These are phyloP conservation scores for Erythrobasidium hasegawianum DNA, from an alignment of 1,284 basidiomycete genomes.

Conservation along the genomic window DNA sequence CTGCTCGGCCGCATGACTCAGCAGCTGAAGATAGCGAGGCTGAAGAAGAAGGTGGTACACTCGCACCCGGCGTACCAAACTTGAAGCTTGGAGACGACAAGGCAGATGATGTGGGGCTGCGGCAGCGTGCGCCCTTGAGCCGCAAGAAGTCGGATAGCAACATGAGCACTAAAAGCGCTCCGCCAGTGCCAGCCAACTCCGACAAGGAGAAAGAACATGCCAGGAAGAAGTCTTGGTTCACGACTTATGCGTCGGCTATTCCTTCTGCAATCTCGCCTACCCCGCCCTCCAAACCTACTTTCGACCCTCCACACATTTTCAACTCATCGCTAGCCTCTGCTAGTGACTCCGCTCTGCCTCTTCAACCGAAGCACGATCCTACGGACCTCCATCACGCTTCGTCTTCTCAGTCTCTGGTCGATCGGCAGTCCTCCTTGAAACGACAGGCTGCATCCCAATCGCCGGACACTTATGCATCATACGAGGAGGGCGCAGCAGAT, in stretches of 20 bases:
- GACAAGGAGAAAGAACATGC: conserved; percentile 21
- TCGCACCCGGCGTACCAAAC: conserved; percentile 27
- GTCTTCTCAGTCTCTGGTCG: neutral
- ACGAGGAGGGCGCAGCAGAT: conserved; percentile 3
- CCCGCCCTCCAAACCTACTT: neutral
- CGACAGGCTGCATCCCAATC: neutral
- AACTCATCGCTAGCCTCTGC: no score
- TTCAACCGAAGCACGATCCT: neutral
- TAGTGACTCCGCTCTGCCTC: conserved; percentile 1
- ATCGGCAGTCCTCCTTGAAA: neutral
- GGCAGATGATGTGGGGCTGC: conserved; percentile 2
- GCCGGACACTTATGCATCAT: neutral
- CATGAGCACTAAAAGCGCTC: conserved; percentile 5
- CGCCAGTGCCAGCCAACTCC: neutral
- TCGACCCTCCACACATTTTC: neutral
- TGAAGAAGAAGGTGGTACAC: conserved; percentile 4
- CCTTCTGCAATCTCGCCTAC: neutral
- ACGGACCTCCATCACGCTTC: neutral
- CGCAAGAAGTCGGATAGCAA: conserved; percentile 22
- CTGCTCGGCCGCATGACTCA: neutral
- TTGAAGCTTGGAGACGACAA: conserved; percentile 26
- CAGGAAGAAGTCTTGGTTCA: conserved; percentile 35
- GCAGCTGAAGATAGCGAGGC: conserved; percentile 8
- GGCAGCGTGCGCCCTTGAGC: conserved; percentile 1
- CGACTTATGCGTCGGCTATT: neutral